Evolutionary conservation across 192 early-diverging fungal genomes (phyloP).

Genomic region (Backusella luteola): DNA sequence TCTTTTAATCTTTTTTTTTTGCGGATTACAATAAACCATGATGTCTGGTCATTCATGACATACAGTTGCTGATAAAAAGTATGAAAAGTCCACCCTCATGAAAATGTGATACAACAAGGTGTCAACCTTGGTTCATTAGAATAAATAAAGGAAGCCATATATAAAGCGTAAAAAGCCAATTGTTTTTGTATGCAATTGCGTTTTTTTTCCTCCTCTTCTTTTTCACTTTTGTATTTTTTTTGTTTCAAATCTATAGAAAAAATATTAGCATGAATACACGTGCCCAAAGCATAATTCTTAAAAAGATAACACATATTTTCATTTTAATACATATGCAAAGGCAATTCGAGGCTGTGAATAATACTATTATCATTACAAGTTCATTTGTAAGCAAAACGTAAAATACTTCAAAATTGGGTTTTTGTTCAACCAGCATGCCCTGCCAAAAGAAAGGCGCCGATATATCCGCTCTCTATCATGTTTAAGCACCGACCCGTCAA

Average conservation of each 20-base stretch:
- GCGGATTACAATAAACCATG: not conserved
- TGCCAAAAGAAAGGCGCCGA: not conserved
- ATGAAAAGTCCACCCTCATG: not conserved
- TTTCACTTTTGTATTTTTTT: too few species aligned
- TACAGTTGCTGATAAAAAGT: not conserved
- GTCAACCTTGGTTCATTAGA: not conserved
- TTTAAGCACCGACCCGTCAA: not conserved
- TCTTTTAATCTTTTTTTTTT: not conserved
- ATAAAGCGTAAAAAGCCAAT: not conserved
- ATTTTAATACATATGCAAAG: not conserved
- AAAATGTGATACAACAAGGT: not conserved
- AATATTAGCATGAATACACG: not conserved
- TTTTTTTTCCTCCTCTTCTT: not conserved
- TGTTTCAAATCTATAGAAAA: not conserved
- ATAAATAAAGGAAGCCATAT: not conserved
- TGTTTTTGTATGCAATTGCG: not conserved
- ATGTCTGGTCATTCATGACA: not conserved
- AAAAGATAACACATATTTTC: not conserved
- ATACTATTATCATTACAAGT: not conserved
- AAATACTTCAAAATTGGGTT: not conserved
- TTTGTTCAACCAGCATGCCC: not conserved
- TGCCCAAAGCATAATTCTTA: not conserved
- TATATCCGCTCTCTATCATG: not conserved
- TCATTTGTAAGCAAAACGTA: not conserved
- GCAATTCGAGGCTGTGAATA: not conserved